phyloP scores from a whole-genome alignment of 139 green algal species.

The Edaphochlamys debaryana region DNA sequence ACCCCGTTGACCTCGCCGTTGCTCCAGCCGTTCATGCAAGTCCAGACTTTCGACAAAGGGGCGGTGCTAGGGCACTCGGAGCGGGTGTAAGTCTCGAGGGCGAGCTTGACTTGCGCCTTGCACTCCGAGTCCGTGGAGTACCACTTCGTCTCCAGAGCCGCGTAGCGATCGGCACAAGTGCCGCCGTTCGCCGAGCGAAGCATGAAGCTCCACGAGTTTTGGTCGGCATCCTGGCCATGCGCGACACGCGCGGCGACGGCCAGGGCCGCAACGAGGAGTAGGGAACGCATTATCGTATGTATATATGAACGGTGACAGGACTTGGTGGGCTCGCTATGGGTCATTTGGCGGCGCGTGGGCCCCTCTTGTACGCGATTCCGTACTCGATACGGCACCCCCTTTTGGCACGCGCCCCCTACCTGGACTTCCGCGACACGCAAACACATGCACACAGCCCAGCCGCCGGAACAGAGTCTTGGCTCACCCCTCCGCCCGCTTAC shows the following conservation, averaged over 20 bases:
- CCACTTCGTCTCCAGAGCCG: not conserved
- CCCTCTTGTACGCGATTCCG: too few relatives aligned
- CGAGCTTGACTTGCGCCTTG: not conserved
- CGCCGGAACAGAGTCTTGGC: too few relatives aligned
- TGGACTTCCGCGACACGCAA: too few relatives aligned
- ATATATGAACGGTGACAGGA: not conserved
- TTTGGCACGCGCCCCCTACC: too few relatives aligned
- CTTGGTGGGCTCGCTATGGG: too few relatives aligned
- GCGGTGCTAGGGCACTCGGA: not conserved
- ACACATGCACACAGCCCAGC: too few relatives aligned
- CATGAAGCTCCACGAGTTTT: slow-evolving; percentile 33
- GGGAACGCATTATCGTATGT: not conserved
- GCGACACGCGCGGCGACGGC: not conserved
- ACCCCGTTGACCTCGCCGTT: not conserved
- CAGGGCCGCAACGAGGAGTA: not conserved
- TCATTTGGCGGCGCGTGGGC: too few relatives aligned
- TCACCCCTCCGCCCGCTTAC: too few relatives aligned
- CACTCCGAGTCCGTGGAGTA: not conserved
- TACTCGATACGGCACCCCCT: too few relatives aligned
- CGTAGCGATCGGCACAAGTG: not conserved
- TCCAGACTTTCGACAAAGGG: not conserved
- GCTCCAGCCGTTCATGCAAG: slow-evolving; percentile 29
- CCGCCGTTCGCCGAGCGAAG: not conserved
- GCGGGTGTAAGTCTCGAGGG: slow-evolving; percentile 4
- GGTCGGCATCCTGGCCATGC: not conserved